Percentiles rank a stretch among this genome's conserved stretches.
These are phyloP conservation scores for Colletotrichum tanaceti DNA, from an alignment of 2,329 filamentous ascomycete species.

Conservation along the genomic window DNA sequence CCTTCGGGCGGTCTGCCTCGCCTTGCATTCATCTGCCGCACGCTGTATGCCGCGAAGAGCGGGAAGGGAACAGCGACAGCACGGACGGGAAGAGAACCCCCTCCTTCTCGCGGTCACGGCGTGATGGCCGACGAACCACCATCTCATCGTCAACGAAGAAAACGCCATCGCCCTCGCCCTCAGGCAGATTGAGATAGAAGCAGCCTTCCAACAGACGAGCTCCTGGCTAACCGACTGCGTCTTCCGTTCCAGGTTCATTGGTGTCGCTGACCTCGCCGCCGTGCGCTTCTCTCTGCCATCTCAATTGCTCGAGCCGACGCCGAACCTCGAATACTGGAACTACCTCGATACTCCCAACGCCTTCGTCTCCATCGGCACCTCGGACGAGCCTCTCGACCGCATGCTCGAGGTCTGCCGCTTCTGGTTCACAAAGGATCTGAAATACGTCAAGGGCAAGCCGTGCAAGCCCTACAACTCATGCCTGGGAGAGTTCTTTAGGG, in stretches of 20 bases:
- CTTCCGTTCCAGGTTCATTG: conserved; percentile 78
- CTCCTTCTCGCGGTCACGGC: not conserved
- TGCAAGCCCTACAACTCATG: conserved; percentile 99
- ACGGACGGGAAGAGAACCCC: not conserved
- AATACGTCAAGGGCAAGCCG: conserved; percentile 98
- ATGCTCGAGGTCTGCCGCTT: conserved; percentile 96
- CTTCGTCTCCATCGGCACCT: conserved; percentile 85
- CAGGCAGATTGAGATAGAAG: not conserved
- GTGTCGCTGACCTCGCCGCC: conserved; percentile 92
- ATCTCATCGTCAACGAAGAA: not conserved
- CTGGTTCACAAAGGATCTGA: conserved; percentile 99
- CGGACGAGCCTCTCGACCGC: conserved; percentile 89
- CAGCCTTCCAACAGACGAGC: not conserved
- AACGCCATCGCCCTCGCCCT: too few species aligned
- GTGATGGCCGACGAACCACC: conserved; percentile 7
- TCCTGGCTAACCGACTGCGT: conserved; percentile 21
- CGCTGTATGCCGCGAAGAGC: not conserved
- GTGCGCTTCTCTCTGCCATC: conserved; percentile 97
- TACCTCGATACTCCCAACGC: conserved; percentile 96
- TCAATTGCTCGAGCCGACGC: conserved; percentile 93
- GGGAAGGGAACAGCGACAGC: not conserved
- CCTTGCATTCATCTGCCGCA: not conserved
- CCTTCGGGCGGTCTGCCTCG: conserved; percentile 17
- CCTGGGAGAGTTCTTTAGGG: conserved; percentile 95
- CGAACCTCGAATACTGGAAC: conserved; percentile 99